Evolutionary conservation across 2,329 filamentous ascomycete species (phyloP).

Genomic region (Claviceps paspali): DNA sequence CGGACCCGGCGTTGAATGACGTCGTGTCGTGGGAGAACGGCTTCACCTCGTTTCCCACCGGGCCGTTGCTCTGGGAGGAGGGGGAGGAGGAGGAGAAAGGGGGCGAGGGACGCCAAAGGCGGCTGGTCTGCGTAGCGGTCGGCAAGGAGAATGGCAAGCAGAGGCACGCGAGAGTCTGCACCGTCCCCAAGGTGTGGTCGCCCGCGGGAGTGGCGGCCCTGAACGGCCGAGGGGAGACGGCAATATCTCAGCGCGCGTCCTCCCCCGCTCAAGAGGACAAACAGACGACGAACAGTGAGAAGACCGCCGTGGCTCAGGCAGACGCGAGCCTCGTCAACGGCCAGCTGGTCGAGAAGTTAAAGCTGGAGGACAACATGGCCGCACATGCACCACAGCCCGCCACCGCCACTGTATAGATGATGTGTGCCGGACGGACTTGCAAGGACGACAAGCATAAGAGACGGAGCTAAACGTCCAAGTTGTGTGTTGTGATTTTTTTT

Average conservation of each 20-base stretch:
- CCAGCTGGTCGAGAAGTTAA: slow-evolving; percentile 18
- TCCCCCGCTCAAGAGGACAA: slow-evolving; percentile 10
- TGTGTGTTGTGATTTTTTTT: no score
- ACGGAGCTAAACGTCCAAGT: neutral
- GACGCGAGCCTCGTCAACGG: slow-evolving; percentile 15
- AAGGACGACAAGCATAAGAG: no score
- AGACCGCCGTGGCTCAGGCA: neutral
- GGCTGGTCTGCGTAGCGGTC: slow-evolving; percentile 29
- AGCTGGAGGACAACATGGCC: slow-evolving; percentile 14
- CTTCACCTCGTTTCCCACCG: slow-evolving; percentile 35
- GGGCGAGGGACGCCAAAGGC: slow-evolving; percentile 18
- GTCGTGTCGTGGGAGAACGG: slow-evolving; percentile 37
- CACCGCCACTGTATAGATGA: neutral
- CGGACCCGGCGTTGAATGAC: slow-evolving; percentile 48
- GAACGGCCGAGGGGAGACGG: neutral
- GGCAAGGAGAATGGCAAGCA: slow-evolving; percentile 31
- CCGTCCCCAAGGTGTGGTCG: slow-evolving; percentile 27
- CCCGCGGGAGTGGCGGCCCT: neutral
- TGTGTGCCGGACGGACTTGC: neutral
- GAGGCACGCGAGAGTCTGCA: slow-evolving; percentile 34
- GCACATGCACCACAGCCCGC: neutral
- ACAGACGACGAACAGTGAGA: slow-evolving; percentile 10
- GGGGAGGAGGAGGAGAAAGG: slow-evolving; percentile 24
- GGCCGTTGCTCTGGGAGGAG: slow-evolving; percentile 42
- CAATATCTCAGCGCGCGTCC: neutral